These are phyloP conservation scores for Trichoderma arundinaceum DNA, from an alignment of 2,329 filamentous ascomycete species.

Conservation along the genomic window DNA sequence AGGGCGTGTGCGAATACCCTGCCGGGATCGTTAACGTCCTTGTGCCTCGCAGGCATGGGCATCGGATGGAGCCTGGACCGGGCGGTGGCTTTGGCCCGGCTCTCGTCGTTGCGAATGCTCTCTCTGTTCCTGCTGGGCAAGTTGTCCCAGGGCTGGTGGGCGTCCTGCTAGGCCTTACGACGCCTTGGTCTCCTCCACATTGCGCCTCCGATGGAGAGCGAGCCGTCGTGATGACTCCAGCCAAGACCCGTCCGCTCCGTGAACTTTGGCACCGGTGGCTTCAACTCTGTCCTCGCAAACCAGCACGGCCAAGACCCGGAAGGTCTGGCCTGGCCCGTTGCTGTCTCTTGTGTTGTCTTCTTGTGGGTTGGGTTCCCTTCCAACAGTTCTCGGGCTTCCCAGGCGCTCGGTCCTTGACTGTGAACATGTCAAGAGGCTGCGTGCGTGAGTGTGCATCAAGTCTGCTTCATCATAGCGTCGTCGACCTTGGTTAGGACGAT, in stretches of 20 bases:
- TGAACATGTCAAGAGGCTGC: background rate
- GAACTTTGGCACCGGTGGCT: slow-evolving; percentile 13
- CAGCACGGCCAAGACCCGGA: background rate
- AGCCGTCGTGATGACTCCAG: slow-evolving; percentile 24
- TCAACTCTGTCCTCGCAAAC: background rate
- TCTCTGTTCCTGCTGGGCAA: slow-evolving; percentile 20
- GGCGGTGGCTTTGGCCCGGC: slow-evolving; percentile 28
- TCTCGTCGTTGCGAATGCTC: slow-evolving; percentile 15
- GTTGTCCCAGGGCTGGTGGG: slow-evolving; percentile 4
- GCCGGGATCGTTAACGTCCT: background rate
- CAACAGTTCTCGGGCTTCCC: slow-evolving; percentile 12
- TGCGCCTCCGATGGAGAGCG: background rate
- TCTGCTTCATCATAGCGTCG: slow-evolving; percentile 1
- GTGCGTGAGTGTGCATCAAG: slow-evolving; percentile 5
- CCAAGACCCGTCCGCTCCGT: slow-evolving; percentile 20
- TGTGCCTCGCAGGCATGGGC: slow-evolving; percentile 17
- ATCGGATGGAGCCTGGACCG: slow-evolving; percentile 31
- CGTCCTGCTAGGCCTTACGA: slow-evolving; percentile 23
- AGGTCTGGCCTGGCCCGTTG: background rate
- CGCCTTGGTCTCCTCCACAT: slow-evolving; percentile 20
- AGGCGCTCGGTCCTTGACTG: background rate
- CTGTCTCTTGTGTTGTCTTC: slow-evolving; percentile 1
- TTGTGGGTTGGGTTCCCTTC: background rate
- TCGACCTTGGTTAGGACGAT: slow-evolving; percentile 22
- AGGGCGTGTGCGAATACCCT: slow-evolving; percentile 7